Base-by-base conservation (phyloP, 2,329 filamentous ascomycete genomes). In the Cordyceps pruinosa region DNA sequence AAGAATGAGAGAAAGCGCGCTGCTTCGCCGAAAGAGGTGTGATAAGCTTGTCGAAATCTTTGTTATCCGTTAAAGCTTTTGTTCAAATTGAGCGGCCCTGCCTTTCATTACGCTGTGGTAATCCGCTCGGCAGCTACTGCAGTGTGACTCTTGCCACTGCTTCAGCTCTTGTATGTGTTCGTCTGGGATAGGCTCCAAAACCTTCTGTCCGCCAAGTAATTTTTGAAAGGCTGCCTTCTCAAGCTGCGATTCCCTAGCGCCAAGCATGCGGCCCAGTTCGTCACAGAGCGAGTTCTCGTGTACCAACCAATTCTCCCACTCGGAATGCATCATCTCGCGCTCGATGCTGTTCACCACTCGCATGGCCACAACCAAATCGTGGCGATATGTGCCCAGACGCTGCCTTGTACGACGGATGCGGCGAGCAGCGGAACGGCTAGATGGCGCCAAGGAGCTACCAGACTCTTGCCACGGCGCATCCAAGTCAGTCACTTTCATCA, bases 251-350 rank as follows among this genome's bases (percentile, higher is more conserved):
- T 66, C 61, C 42, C 68, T 67, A 4, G 61, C 52, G 10, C 65
- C 58, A 21, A 87, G 69, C 65, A 79, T 70, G 32, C 66, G 67
- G 26, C 76, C 73, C 6, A 83, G 75, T 66, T 87, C 82, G 57
- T 83, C 83, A 70, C 94, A 99, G 49, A 89, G 82, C 34, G 78
- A 72, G 61, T 85, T 86, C 73, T 99, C 94, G 63, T 89, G 87
- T 3, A 82, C 72, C 30, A 97, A 79, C 92, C 93, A 99, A 61
- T 89, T 89, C 74, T 96, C 92, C 87, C 91, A 99, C 70, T 97
- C 93, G 0, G 88, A 87, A 66, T 85, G 82, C 55, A 97, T 72
- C 69, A 96, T 86, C 70, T 97, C 91, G 58, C 82, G 81, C 76
- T 97, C 94, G 28, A 97, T 85, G 58, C 82, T 87, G 72, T 97